A percentile compares a stretch with the other conserved stretches of the same genome.
Evolutionary conservation across 2,329 filamentous ascomycete species (phyloP).

Genomic region (Fusarium sp.): DNA sequence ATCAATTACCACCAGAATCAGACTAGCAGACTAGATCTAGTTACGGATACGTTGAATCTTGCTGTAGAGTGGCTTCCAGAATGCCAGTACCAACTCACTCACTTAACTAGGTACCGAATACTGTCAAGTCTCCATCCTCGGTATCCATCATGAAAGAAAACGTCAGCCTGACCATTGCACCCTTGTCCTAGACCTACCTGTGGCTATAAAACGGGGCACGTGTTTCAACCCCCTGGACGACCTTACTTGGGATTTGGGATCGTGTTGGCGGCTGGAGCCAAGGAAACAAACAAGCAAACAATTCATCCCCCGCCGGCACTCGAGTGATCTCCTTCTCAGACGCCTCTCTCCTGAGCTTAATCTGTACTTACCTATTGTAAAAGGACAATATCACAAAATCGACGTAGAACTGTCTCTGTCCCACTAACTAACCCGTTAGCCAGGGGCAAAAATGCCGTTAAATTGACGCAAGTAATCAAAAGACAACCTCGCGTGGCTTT

Average conservation of each 20-base stretch:
- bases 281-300: constrained; percentile 34
- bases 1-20: neutral
- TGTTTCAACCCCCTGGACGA: constrained; percentile 41
- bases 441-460: constrained; percentile 3
- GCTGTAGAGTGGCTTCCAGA: no score
- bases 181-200: neutral
- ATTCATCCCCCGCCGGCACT: neutral
- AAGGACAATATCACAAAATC: neutral
- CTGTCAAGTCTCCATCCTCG: no score
- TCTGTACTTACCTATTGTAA: no score
- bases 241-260: constrained; percentile 5
- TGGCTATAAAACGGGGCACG: constrained; percentile 33
- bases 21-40: neutral
- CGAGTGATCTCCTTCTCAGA: neutral
- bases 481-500: constrained; percentile 23
- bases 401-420: neutral
- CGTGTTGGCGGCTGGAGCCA: neutral
- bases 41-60: neutral
- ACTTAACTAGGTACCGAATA: no score
- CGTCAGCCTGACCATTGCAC: constrained; percentile 18
- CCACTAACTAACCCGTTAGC: constrained; percentile 2
- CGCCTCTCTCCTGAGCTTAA: neutral
- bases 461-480: neutral
- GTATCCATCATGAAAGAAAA: neutral
- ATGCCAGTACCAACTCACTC: neutral